Base-by-base conservation (phyloP, 2,329 filamentous ascomycete species). In the Fusarium sp. region DNA sequence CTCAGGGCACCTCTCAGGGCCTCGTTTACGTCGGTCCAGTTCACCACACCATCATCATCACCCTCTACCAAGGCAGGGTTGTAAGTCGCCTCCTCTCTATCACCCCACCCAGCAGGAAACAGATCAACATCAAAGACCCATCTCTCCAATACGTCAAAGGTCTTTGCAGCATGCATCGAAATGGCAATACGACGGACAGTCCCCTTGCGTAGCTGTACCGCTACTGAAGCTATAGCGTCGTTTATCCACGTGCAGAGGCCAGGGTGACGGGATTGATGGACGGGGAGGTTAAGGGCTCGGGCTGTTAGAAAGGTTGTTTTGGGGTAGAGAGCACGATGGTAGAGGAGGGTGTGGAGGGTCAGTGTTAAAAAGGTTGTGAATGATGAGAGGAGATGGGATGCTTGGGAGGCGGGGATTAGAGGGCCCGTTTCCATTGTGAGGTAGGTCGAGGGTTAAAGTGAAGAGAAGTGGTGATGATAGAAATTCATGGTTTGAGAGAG, bases 231-330 rank as follows among this genome's bases (percentile, higher is more conserved):
- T 47, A 96, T 89, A 74, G 95, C 94, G 81, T 96, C 93, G 79
- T 88, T 90, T 82, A 98, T 91, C 93, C 95, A 98, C 78, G 90
- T 85, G 86, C 94, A 97, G 73, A 98, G 93, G 76, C 90, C 90
- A 0, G 95, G 94, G 82, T 98, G 95, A 66, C 95, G 92, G 69
- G 91, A 96, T 81, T 98, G 95, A 77, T 93, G 92, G 51, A 97
- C 92, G 36, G 94, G 89, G 66, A 94, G 91, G 83, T 96, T 95
- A 86, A 95, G 95, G 78, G 94, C 94, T 73, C 92, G 90, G 44
- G 92, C 90, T 47, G 92, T 90, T 66, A 96, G 89, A 84, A 98
- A 98, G 41, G 94, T 94, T 35, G 89, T 84, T 55, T 85, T 82
- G 0, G 95, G 94, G 82, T 98, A 98, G 79, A 98, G 90, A 68